Conservation (phyloP, 1,284 basidiomycete species). For the Apiotrichum laibachii region DNA sequence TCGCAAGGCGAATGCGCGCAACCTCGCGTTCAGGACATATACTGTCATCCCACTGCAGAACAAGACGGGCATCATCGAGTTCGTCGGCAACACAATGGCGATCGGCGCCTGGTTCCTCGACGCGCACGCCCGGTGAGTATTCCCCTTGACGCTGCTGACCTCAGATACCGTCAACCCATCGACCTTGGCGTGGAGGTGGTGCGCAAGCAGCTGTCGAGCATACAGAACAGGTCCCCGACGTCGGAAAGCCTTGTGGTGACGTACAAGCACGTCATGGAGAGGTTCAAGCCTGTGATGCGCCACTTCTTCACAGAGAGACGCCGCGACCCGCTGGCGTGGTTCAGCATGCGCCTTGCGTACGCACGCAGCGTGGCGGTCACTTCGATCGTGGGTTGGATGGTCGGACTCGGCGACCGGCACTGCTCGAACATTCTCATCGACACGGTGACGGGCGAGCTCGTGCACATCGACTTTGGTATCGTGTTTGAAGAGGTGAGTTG, state of each 20-base stretch:
- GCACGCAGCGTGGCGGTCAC: constrained; percentile 87
- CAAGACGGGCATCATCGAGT: constrained; percentile 85
- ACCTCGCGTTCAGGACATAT: constrained; percentile 76
- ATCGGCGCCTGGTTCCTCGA: constrained; percentile 62
- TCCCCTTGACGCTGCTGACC: background rate
- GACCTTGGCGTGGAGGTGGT: constrained; percentile 29
- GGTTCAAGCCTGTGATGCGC: constrained; percentile 83
- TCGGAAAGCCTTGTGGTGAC: constrained; percentile 50
- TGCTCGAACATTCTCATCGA: constrained; percentile 90
- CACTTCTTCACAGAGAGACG: constrained; percentile 90
- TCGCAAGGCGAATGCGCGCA: constrained; percentile 68
- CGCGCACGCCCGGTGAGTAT: constrained; percentile 62
- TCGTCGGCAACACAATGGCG: constrained; percentile 75
- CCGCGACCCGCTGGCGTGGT: constrained; percentile 86
- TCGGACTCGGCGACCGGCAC: constrained; percentile 92
- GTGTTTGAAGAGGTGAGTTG: constrained; percentile 83
- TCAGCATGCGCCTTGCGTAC: constrained; percentile 86
- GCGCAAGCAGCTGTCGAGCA: constrained; percentile 25
- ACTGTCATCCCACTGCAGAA: constrained; percentile 80
- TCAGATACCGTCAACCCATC: constrained; percentile 33
- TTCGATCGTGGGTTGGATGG: constrained; percentile 88
- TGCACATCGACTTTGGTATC: constrained; percentile 94
- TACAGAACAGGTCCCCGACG: constrained; percentile 43
- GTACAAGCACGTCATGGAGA: constrained; percentile 59
- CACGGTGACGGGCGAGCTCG: constrained; percentile 74